Evolutionary conservation across 768 basidiomycete species (phyloP), one percentile per base, ranked within the genome.

Genomic region (Auricularia heimuer): DNA sequence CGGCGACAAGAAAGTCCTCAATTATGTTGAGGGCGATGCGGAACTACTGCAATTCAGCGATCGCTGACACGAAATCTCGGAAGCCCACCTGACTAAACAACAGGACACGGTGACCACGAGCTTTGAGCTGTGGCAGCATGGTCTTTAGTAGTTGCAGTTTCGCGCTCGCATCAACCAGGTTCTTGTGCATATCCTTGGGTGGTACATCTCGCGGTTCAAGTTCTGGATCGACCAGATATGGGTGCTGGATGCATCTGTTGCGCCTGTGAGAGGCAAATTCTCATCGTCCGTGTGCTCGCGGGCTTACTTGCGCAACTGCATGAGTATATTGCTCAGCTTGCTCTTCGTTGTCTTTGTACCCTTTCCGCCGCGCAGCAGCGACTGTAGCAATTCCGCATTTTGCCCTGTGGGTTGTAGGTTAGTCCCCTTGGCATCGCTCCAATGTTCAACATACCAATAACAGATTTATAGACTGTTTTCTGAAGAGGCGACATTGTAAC

Each of bases 401-500:
- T 88, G 82, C 67, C 84, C 90, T 92, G 68, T 29, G 37, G 47
- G 39, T 42, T 8, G 8, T n/a, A 64, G 66, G 8, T 34, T 54
- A 29, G 3, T 8, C 54, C 8, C 29, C 62, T 64, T 44, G 33
- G 45, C 65, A 67, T 66, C 71, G 44, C 66, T 70, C 64, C 72
- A 70, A 4, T 63, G 24, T 51, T 36, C 33, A 54, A 71, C 78
- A 65, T 70, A 90, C 93, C 89, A 37, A 96, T 76, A 65, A 97
- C 88, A 3, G 88, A 89, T 63, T 88, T 86, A 71, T 94, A 97
- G 2, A 96, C 83, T 71, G 94, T 88, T 70, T 89, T 90, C 72
- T 98, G 95, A 35, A 96, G 73, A 1, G 88, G 83, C 0, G 89
- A 80, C 85, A 98, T 88, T 8, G 91, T 92, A 54, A 97, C 83